Conservation (phyloP, 2,329 filamentous ascomycete genomes). For the Aspergillus sp. region DNA sequence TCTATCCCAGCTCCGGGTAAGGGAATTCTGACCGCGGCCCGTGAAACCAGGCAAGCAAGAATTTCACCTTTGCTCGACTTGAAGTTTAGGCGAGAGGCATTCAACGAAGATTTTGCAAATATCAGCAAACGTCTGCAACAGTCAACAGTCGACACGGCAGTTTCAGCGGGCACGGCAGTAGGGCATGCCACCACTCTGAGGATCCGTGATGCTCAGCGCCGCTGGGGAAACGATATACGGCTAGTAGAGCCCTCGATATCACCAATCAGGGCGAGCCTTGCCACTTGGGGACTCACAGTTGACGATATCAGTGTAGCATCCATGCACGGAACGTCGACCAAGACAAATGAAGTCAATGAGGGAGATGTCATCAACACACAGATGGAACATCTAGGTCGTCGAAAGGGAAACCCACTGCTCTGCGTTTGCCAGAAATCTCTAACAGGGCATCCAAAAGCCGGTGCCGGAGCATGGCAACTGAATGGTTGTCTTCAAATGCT, state of each 20-base stretch:
- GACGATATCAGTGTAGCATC: slow-evolving; percentile 92
- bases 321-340: slow-evolving; percentile 96
- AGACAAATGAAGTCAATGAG: slow-evolving; percentile 98
- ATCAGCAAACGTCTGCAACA: slow-evolving; percentile 60
- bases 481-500: slow-evolving; percentile 94
- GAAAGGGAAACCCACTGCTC: slow-evolving; percentile 85
- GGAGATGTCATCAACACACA: slow-evolving; percentile 94
- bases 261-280: slow-evolving; percentile 87
- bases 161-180: background rate
- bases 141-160: background rate
- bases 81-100: slow-evolving; percentile 88
- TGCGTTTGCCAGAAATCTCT: slow-evolving; percentile 98
- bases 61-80: slow-evolving; percentile 91
- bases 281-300: slow-evolving; percentile 94
- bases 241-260: slow-evolving; percentile 88
- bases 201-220: slow-evolving; percentile 83
- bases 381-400: slow-evolving; percentile 85
- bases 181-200: slow-evolving; percentile 50
- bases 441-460: slow-evolving; percentile 96
- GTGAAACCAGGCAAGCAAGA: slow-evolving; percentile 83
- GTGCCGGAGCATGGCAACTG: slow-evolving; percentile 97
- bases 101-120: slow-evolving; percentile 85
- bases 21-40: slow-evolving; percentile 80
- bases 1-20: slow-evolving; percentile 94
- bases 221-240: slow-evolving; percentile 96